phyloP scores from a whole-genome alignment of 306 rosid species.

The Rosa multiflora region DNA sequence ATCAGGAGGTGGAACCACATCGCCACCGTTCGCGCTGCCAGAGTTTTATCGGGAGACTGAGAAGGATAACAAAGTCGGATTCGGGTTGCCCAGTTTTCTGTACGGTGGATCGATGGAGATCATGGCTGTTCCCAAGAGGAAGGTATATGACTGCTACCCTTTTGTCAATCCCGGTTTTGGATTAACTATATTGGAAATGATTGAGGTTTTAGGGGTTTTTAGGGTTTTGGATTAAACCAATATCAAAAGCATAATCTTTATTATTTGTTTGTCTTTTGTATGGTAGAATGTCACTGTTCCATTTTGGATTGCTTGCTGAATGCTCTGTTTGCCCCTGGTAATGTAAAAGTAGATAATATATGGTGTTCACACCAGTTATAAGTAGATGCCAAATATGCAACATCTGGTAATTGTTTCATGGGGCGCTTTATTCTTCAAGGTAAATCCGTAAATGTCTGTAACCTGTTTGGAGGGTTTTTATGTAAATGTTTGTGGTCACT shows the following conservation, averaged over 20 bases:
- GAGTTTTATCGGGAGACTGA: conserved; percentile 32
- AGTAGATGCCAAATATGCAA: not conserved
- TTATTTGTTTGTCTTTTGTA: not conserved
- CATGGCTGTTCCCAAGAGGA: conserved; percentile 83
- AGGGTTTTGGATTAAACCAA: not conserved
- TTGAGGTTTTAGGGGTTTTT: not conserved
- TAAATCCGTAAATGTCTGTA: too few relatives aligned
- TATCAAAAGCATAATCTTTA: not conserved
- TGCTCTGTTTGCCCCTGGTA: not conserved
- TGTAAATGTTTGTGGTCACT: not conserved
- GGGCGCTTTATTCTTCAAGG: too few relatives aligned
- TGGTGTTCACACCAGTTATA: not conserved
- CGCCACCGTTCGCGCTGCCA: conserved; percentile 46
- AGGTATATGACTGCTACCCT: conserved; percentile 32
- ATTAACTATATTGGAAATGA: not conserved
- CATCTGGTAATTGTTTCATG: not conserved
- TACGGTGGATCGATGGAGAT: conserved; percentile 75
- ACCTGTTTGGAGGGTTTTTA: too few relatives aligned
- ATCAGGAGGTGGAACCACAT: conserved; percentile 37
- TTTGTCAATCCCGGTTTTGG: not conserved
- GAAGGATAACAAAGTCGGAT: conserved; percentile 1
- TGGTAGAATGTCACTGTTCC: not conserved
- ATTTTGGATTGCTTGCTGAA: not conserved
- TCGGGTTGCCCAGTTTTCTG: conserved; percentile 46
- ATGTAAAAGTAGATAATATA: not conserved